phyloP scores from a whole-genome alignment of 768 basidiomycete species.

The Psilocybe azurescens region DNA sequence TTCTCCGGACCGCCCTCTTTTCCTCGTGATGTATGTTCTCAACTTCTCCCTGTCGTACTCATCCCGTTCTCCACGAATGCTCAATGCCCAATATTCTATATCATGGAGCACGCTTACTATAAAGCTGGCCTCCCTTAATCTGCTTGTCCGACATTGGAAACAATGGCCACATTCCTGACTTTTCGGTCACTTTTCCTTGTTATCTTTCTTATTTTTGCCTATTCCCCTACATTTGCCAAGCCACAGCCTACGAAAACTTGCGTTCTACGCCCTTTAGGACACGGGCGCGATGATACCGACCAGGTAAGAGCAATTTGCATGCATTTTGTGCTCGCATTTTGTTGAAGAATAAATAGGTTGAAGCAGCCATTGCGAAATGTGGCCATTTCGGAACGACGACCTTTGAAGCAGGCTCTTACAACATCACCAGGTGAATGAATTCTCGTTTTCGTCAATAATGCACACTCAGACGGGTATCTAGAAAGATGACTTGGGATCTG shows the following conservation, averaged over 20 bases:
- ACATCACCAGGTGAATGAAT: constrained; percentile 51
- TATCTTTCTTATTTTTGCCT: background rate
- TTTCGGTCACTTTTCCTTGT: background rate
- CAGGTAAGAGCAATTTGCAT: constrained; percentile 20
- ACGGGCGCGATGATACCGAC: constrained; percentile 17
- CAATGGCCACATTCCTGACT: background rate
- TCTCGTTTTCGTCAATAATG: constrained; percentile 11
- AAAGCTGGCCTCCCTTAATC: background rate
- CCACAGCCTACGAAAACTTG: constrained; percentile 3
- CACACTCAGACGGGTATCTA: constrained; percentile 22
- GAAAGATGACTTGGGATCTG: constrained; percentile 62
- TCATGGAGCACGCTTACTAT: background rate
- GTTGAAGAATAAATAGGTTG: constrained; percentile 39
- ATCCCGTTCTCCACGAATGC: background rate
- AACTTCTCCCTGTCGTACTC: background rate
- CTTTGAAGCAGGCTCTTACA: constrained; percentile 51
- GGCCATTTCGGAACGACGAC: constrained; percentile 51
- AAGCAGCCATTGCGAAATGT: constrained; percentile 52
- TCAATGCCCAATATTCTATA: background rate
- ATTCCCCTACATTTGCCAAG: background rate
- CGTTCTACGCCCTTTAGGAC: constrained; percentile 1
- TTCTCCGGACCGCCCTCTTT: constrained; percentile 10
- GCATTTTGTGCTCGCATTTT: background rate
- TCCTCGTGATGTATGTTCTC: constrained; percentile 8
- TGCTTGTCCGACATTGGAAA: background rate